Percentiles rank a stretch among this genome's conserved stretches.
Evolutionary conservation across 1,284 basidiomycete species (phyloP).

Genomic region (Heterobasidion irregulare): DNA sequence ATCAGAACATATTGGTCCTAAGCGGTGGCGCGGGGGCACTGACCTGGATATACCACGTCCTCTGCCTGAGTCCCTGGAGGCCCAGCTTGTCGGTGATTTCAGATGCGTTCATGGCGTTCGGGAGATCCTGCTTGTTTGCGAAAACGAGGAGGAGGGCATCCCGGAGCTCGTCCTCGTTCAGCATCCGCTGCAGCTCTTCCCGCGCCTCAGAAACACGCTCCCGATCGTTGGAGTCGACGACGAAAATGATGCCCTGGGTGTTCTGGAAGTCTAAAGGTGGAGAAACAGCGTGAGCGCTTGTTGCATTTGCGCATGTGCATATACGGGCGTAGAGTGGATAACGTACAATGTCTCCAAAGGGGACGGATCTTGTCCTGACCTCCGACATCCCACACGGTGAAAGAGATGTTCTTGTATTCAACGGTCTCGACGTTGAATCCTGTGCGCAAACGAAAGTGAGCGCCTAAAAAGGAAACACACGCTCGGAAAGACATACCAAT

Average conservation of each 20-base stretch:
- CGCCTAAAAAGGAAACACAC: neutral
- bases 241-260: conserved; percentile 99
- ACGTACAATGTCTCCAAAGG: conserved; percentile 97
- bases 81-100: conserved; percentile 99
- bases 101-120: conserved; percentile 99
- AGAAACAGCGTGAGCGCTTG: neutral
- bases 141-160: conserved; percentile 98
- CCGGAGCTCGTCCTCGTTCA: conserved; percentile 99
- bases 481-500: conserved; percentile 66
- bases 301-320: neutral
- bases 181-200: conserved; percentile 99
- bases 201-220: conserved; percentile 99
- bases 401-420: conserved; percentile 89
- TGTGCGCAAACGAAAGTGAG: conserved; percentile 21
- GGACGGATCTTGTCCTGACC: conserved; percentile 84
- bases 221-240: conserved; percentile 99
- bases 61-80: conserved; percentile 92
- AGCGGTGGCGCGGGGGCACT: neutral
- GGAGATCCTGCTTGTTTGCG: conserved; percentile 99
- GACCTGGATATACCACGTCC: conserved; percentile 99
- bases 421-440: conserved; percentile 98
- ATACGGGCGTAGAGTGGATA: conserved; percentile 5
- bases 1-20: conserved; percentile 4
- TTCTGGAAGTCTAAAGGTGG: conserved; percentile 92
- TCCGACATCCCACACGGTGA: conserved; percentile 89